These are phyloP conservation scores for Suillus fuscotomentosus DNA, from an alignment of 768 basidiomycete genomes.

Conservation along the genomic window DNA sequence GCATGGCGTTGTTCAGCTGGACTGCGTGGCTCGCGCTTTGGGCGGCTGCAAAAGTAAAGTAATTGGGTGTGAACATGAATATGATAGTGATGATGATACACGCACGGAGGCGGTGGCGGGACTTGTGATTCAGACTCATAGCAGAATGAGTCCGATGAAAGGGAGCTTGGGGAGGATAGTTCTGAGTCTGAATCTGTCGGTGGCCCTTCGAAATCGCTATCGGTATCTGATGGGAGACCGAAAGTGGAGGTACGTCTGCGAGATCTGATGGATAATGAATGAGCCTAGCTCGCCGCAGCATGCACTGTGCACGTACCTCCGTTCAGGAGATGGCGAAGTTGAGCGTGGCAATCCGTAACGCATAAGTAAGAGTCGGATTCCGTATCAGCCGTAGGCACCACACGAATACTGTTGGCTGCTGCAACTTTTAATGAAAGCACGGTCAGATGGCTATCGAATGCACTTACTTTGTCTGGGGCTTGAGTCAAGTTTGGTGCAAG, in stretches of 20 bases:
- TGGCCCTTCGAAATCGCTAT: conserved; percentile 28
- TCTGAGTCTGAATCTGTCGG: conserved; percentile 39
- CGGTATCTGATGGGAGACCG: conserved; percentile 52
- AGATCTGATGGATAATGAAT: conserved; percentile 10
- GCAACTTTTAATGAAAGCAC: background rate
- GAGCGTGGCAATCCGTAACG: conserved; percentile 55
- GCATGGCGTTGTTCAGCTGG: conserved; percentile 34
- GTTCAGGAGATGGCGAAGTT: conserved; percentile 46
- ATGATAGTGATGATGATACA: conserved; percentile 9
- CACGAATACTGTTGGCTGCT: background rate
- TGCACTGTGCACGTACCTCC: conserved; percentile 29
- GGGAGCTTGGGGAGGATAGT: conserved; percentile 18
- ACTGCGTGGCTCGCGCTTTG: conserved; percentile 20
- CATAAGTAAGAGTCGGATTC: conserved; percentile 32
- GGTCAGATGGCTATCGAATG: background rate
- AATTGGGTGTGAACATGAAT: background rate
- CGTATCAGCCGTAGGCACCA: background rate
- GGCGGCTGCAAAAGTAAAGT: conserved; percentile 13
- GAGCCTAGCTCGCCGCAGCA: conserved; percentile 10
- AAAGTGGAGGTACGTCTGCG: conserved; percentile 49
- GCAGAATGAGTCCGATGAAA: conserved; percentile 38
- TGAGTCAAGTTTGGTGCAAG: background rate
- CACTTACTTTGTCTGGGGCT: background rate
- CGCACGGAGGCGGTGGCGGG: conserved; percentile 35
- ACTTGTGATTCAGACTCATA: conserved; percentile 45